Evolutionary conservation across 1,284 basidiomycete species (phyloP).

Genomic region (Tremellales sp.): DNA sequence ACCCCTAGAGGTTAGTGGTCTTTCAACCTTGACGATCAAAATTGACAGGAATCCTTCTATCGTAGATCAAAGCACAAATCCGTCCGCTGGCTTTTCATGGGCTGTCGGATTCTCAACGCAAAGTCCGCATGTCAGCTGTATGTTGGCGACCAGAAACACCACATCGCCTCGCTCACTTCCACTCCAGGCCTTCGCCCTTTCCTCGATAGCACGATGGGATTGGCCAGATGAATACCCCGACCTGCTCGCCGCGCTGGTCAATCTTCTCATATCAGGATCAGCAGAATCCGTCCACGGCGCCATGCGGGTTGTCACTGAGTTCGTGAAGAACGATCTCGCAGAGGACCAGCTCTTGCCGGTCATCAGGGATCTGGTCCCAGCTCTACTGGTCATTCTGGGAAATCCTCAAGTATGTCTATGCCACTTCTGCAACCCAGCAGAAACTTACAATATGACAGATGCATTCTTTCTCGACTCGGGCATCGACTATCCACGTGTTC

Average conservation of each 20-base stretch:
- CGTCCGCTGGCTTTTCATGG: conserved; percentile 70
- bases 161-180: conserved; percentile 7
- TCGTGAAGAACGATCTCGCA: conserved; percentile 81
- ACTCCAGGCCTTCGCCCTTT: conserved; percentile 74
- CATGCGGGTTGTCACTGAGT: conserved; percentile 91
- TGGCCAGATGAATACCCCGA: conserved; percentile 93
- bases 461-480: conserved; percentile 72
- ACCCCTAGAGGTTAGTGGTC: conserved; percentile 59
- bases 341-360: conserved; percentile 90
- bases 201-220: conserved; percentile 79
- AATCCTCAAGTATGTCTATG: conserved; percentile 60
- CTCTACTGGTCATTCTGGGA: conserved; percentile 76
- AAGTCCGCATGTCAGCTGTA: conserved; percentile 76
- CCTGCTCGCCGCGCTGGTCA: conserved; percentile 66
- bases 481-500: conserved; percentile 82
- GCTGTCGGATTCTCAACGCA: conserved; percentile 75
- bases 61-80: conserved; percentile 70
- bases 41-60: background rate
- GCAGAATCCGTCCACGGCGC: conserved; percentile 79
- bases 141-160: conserved; percentile 36
- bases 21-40: conserved; percentile 3
- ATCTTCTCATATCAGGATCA: conserved; percentile 66
- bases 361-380: conserved; percentile 74
- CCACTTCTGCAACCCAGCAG: background rate
- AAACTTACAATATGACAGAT: conserved; percentile 47